Conservation (phyloP, 352 stramenopile genomes). For the Phytophthora ohioensis region DNA sequence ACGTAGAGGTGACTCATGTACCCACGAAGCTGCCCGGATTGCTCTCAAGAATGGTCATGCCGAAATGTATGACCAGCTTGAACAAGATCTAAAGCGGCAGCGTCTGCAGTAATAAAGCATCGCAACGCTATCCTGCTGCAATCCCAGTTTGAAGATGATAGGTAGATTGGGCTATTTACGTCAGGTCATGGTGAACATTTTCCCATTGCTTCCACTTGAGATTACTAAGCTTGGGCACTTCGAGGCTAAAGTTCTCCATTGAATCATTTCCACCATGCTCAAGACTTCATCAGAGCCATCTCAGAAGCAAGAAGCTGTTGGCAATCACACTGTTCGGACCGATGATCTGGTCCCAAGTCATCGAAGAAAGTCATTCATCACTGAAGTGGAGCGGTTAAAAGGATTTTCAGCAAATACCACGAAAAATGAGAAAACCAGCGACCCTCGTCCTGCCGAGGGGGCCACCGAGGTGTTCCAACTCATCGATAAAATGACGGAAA, state of each 20-base stretch:
- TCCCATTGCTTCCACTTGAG: too few species aligned
- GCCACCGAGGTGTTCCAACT: slow-evolving; percentile 56
- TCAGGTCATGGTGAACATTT: too few species aligned
- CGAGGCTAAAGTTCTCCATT: too few species aligned
- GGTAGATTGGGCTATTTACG: too few species aligned
- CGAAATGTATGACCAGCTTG: neutral
- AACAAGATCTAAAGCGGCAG: neutral
- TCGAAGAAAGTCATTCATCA: slow-evolving; percentile 45
- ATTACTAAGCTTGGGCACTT: too few species aligned
- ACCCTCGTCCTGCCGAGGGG: slow-evolving; percentile 27
- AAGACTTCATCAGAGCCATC: neutral
- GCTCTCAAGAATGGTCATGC: neutral
- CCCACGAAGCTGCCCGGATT: neutral
- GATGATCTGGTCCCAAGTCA: slow-evolving; percentile 9
- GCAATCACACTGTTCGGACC: neutral
- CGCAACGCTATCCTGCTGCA: too few species aligned
- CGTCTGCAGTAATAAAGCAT: neutral
- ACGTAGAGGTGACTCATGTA: too few species aligned
- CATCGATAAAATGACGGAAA: slow-evolving; percentile 61
- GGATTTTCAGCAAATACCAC: neutral
- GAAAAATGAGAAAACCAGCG: slow-evolving; percentile 12
- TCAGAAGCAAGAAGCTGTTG: neutral
- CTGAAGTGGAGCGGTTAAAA: slow-evolving; percentile 36
- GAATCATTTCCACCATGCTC: neutral
- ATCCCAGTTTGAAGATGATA: too few species aligned